Base-by-base conservation (phyloP, 176 grass and related monocot genomes). In the Calamus simplicifolius region DNA sequence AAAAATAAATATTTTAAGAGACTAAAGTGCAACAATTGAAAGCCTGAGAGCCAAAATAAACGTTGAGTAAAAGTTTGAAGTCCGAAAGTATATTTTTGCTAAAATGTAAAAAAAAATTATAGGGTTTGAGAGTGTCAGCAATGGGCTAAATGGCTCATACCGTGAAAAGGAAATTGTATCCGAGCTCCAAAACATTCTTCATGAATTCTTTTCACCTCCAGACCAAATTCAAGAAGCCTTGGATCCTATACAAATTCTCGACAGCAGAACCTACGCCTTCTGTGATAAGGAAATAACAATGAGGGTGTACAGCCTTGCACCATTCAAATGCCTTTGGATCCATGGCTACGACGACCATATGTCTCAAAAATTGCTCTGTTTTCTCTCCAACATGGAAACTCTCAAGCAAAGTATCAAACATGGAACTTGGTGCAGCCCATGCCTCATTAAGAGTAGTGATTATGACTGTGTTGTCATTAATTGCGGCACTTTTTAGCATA, bases 151-250 rank as follows among this genome's bases (percentile, higher is more conserved):
- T 23, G 21, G 1, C 21, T 23, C 16, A 16, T 71, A 85, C 89
- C 64, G 85, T 85, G 72, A 80, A 88, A 19, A 95, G 52, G 48
- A 82, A 85, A 61, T 55, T 89, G 78, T 95, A 95, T 14, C 89
- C 85, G 0, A 89, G 75, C 65, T 85, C 63, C 0, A 95, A 72
- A 29, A 95, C 51, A 2, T 49, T 52, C 18, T 73, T 70, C 55
- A 82, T 85, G 14, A 95, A 57, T 3, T 66, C 54, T 8, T 85
- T 31, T 67, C 80, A 80, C 49, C 56, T 58, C 89, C 89, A 95
- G 17, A 85, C 75, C 16, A 89, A 67, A 52, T 95, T 78, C 4
- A 89, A 13, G 73, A 77, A 95, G 6, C 63, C 79, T 26, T 61
- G 69, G 50, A 66, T 58, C 78, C 63, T 80, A 64, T 68, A 89